Conservation (phyloP, 2,329 filamentous ascomycete genomes). For the Fusarium albosuccineum region DNA sequence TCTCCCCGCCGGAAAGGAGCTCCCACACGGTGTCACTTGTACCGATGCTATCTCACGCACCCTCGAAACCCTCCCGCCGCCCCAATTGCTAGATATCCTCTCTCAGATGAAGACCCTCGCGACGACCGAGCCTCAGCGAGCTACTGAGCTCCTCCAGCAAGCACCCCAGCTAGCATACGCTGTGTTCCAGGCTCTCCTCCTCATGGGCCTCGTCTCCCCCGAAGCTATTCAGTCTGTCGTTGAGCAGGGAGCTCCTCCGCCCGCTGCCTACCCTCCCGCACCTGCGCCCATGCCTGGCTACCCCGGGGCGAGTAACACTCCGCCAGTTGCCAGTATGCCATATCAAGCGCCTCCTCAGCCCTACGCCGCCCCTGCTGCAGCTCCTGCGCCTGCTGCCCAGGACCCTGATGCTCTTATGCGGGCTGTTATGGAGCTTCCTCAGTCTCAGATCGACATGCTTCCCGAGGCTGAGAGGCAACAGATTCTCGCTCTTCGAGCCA, state of each 20-base stretch:
- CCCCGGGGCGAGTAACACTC: conserved; percentile 60
- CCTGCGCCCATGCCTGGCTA: conserved; percentile 53
- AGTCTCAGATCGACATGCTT: conserved; percentile 83
- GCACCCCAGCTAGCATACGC: conserved; percentile 95
- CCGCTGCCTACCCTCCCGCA: conserved; percentile 54
- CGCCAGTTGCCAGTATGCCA: conserved; percentile 59
- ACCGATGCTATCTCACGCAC: conserved; percentile 94
- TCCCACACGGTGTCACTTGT: conserved; percentile 84
- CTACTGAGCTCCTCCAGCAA: conserved; percentile 86
- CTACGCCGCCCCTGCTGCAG: conserved; percentile 52
- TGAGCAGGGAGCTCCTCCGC: conserved; percentile 66
- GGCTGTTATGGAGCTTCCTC: conserved; percentile 84
- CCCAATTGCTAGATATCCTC: conserved; percentile 92
- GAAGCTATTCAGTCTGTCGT: conserved; percentile 85
- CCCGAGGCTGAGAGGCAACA: conserved; percentile 82
- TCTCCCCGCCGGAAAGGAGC: conserved; percentile 85
- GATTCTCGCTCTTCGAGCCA: conserved; percentile 80
- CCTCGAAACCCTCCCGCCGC: conserved; percentile 84
- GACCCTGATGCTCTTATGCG: conserved; percentile 81
- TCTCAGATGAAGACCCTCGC: conserved; percentile 94
- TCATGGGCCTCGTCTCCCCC: conserved; percentile 93
- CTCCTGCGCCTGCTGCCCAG: conserved; percentile 54
- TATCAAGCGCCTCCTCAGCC: conserved; percentile 61
- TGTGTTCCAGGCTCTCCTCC: conserved; percentile 91
- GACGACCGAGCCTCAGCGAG: conserved; percentile 83